A percentile compares a stretch with the other conserved stretches of the same genome.
Evolutionary conservation across 495 filamentous ascomycete species (phyloP).

Genomic region (Thozetella sp.): DNA sequence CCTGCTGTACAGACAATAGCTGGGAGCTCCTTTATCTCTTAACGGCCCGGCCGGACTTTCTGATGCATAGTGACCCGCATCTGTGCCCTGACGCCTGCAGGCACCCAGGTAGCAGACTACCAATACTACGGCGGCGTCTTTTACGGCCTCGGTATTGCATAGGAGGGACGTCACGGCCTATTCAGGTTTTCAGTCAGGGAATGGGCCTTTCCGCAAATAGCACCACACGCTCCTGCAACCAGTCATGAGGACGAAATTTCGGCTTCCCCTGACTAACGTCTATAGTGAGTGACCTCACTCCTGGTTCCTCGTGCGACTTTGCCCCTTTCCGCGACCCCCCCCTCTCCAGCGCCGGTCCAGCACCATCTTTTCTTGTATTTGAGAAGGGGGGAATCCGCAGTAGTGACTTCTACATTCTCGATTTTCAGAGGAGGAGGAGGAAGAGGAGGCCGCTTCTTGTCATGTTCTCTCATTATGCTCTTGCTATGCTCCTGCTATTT

Average conservation of each 20-base stretch:
- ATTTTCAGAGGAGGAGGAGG: too few species aligned
- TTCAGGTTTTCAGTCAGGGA: constrained; percentile 7
- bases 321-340: not conserved
- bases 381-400: too few species aligned
- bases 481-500: too few species aligned
- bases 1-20: not conserved
- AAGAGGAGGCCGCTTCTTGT: too few species aligned
- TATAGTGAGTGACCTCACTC: not conserved
- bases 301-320: not conserved
- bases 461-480: too few species aligned
- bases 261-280: constrained; percentile 1
- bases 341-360: too few species aligned
- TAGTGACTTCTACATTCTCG: too few species aligned
- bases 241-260: not conserved
- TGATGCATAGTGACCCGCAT: not conserved
- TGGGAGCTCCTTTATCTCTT: not conserved
- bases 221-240: not conserved
- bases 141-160: not conserved
- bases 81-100: not conserved
- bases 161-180: constrained; percentile 6
- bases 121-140: constrained; percentile 1
- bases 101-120: not conserved
- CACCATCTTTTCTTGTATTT: too few species aligned
- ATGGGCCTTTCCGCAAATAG: not conserved
- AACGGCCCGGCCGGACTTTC: not conserved